Conservation (phyloP, 805 yeast genomes). For the Candida bentonensis region DNA sequence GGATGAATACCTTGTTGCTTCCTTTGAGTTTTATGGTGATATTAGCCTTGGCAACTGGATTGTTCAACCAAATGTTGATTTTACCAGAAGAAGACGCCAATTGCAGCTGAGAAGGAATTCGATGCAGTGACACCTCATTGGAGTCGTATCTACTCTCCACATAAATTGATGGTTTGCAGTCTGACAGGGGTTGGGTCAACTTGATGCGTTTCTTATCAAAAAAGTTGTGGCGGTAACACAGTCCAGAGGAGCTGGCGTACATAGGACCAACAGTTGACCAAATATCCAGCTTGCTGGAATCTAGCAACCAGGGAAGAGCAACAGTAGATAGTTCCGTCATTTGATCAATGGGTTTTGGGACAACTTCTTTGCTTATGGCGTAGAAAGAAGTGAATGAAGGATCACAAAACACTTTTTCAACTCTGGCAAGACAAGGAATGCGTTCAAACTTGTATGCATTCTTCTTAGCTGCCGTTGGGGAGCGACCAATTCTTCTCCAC, state of each 20-base stretch:
- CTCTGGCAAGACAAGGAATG: constrained; percentile 38
- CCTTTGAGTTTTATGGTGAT: neutral
- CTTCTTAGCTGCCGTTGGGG: constrained; percentile 18
- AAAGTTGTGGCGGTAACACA: neutral
- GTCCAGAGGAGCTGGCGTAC: neutral
- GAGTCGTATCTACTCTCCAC: neutral
- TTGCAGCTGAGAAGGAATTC: neutral
- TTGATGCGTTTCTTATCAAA: neutral
- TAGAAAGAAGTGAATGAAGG: constrained; percentile 51
- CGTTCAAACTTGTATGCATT: constrained; percentile 37
- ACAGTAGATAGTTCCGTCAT: neutral
- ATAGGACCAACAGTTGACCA: neutral
- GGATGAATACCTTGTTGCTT: neutral
- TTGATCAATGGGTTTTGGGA: constrained; percentile 37
- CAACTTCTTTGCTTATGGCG: constrained; percentile 49
- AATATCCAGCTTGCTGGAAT: neutral
- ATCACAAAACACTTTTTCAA: constrained; percentile 54
- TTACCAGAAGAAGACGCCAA: neutral
- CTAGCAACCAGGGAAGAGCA: neutral
- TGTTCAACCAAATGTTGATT: too few species aligned
- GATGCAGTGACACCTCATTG: neutral
- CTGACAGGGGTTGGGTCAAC: neutral
- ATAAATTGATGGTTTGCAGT: neutral
- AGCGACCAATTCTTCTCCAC: constrained; percentile 28
- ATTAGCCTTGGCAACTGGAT: neutral